Evolutionary conservation across 2,329 filamentous ascomycete genomes (phyloP).

Genomic region (Epichloe aotearoae): DNA sequence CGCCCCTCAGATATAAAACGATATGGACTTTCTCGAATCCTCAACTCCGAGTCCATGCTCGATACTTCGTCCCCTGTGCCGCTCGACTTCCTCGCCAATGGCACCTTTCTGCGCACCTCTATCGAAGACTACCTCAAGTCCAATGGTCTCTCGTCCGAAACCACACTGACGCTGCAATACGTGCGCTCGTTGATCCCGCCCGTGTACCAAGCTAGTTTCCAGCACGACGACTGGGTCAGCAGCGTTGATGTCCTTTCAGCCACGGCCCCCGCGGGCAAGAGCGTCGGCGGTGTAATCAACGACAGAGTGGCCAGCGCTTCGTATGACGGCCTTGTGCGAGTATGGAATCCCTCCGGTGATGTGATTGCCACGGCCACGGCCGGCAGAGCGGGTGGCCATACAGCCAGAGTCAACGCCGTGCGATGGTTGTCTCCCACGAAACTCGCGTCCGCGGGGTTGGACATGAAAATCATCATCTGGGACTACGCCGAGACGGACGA

Average conservation of each 20-base stretch:
- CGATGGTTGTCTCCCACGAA: conserved; percentile 69
- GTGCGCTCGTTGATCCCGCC: conserved; percentile 85
- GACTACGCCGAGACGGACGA: conserved; percentile 61
- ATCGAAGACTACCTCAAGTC: conserved; percentile 80
- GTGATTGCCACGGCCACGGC: conserved; percentile 64
- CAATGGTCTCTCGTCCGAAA: conserved; percentile 81
- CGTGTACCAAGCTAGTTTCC: conserved; percentile 77
- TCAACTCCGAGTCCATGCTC: conserved; percentile 62
- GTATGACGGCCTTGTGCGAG: conserved; percentile 76
- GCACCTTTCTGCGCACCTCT: conserved; percentile 76
- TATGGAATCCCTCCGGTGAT: conserved; percentile 86
- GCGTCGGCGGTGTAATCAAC: conserved; percentile 21
- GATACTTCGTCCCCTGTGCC: conserved; percentile 53
- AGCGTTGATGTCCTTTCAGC: conserved; percentile 68
- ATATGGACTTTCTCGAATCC: conserved; percentile 56
- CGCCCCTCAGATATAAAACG: conserved; percentile 45
- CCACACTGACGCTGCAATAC: conserved; percentile 79
- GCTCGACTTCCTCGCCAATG: conserved; percentile 93
- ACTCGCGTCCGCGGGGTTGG: conserved; percentile 71
- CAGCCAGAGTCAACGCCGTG: conserved; percentile 64
- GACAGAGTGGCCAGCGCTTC: conserved; percentile 73
- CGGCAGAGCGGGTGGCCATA: conserved; percentile 57
- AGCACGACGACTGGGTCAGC: conserved; percentile 96
- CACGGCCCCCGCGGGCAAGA: conserved; percentile 45
- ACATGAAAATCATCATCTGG: conserved; percentile 81